Conservation (phyloP, 768 basidiomycete species). For the Lyophyllum semitale region DNA sequence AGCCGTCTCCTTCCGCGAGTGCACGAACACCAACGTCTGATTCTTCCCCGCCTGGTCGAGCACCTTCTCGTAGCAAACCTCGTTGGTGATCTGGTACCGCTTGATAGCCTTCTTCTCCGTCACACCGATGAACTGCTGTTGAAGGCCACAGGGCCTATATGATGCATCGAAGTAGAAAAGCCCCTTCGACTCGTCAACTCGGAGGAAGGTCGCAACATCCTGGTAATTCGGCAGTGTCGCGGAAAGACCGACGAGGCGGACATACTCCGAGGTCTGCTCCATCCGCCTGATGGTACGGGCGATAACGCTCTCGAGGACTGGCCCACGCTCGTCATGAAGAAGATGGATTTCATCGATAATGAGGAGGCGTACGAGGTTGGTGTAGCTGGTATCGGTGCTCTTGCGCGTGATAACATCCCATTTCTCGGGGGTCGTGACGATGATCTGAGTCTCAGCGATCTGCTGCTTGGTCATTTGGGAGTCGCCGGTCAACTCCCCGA, state of each 20-base stretch:
- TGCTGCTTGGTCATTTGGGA: slow-evolving; percentile 98
- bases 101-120: slow-evolving; percentile 99
- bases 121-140: slow-evolving; percentile 96
- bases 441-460: slow-evolving; percentile 95
- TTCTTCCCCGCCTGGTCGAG: slow-evolving; percentile 88
- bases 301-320: slow-evolving; percentile 89
- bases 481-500: slow-evolving; percentile 96
- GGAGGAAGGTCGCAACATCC: slow-evolving; percentile 96
- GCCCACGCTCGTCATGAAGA: slow-evolving; percentile 96
- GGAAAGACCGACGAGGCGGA: slow-evolving; percentile 92
- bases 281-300: slow-evolving; percentile 89
- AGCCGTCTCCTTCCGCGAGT: slow-evolving; percentile 97
- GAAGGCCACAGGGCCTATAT: slow-evolving; percentile 91
- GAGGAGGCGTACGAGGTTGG: slow-evolving; percentile 92
- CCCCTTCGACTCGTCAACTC: slow-evolving; percentile 89
- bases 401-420: slow-evolving; percentile 99
- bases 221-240: slow-evolving; percentile 98
- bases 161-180: slow-evolving; percentile 97
- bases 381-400: slow-evolving; percentile 94
- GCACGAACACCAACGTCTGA: slow-evolving; percentile 95
- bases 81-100: slow-evolving; percentile 96
- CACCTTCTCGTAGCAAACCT: slow-evolving; percentile 98
- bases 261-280: slow-evolving; percentile 93
- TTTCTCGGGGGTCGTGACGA: slow-evolving; percentile 98
- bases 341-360: slow-evolving; percentile 99